A percentile compares a stretch with the other conserved stretches of the same genome.
Conservation (phyloP, 306 rosid species). For the Cucurbita maxima region DNA sequence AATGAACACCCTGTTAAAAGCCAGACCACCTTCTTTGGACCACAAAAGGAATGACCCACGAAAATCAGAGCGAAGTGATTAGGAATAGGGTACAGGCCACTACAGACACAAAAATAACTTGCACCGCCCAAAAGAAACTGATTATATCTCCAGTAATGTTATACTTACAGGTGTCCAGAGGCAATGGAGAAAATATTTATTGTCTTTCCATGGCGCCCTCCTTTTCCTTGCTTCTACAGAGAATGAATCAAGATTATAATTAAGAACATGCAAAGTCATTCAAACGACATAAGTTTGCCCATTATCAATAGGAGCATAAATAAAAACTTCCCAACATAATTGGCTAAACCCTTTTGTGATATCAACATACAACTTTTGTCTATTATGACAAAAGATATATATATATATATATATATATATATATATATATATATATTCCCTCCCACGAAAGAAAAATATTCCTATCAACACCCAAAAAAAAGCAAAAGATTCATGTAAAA, state of each 20-base stretch:
- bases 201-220: conserved; percentile 65
- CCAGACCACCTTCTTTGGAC: too few relatives aligned
- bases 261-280: background rate
- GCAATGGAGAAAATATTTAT: conserved; percentile 93
- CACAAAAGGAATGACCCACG: too few relatives aligned
- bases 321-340: background rate
- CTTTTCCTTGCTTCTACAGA: conserved; percentile 42
- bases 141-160: conserved; percentile 6
- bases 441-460: background rate
- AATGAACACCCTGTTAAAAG: too few relatives aligned
- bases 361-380: background rate
- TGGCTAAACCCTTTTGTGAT: background rate
- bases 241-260: conserved; percentile 5
- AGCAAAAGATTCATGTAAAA: background rate
- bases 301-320: background rate
- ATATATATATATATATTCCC: background rate
- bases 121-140: conserved; percentile 1
- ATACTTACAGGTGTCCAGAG: conserved; percentile 91
- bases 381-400: background rate
- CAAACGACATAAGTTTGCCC: background rate
- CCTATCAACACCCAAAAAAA: background rate
- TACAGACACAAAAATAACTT: background rate
- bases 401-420: too few relatives aligned
- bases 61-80: too few relatives aligned
- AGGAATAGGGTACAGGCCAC: background rate